phyloP scores from a whole-genome alignment of 2,329 filamentous ascomycete species.

The Lomentospora prolificans region DNA sequence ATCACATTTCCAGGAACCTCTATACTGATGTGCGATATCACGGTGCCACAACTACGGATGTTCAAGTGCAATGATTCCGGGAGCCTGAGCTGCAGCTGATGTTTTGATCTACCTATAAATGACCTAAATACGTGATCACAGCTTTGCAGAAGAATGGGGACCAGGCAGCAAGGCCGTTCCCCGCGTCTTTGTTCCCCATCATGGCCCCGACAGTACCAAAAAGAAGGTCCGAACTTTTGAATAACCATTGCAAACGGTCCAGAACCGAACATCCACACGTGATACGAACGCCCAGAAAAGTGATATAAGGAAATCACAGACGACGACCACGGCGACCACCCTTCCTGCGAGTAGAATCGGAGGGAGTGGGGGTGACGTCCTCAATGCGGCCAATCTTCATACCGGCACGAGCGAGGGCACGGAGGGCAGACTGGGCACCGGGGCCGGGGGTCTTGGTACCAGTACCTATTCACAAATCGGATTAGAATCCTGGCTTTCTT shows the following conservation, averaged over 20 bases:
- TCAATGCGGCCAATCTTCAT: conserved; percentile 99
- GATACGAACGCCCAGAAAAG: conserved; percentile 9
- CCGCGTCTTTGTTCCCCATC: conserved; percentile 50
- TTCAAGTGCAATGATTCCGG: conserved; percentile 5
- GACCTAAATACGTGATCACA: not conserved
- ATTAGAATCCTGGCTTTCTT: not conserved
- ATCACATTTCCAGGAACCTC: no score
- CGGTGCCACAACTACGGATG: not conserved
- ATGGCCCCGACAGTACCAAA: conserved; percentile 26
- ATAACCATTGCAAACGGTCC: conserved; percentile 21
- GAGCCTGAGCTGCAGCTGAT: conserved; percentile 8
- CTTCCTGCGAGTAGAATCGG: conserved; percentile 99
- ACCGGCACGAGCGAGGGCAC: conserved; percentile 94
- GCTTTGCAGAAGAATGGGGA: conserved; percentile 40
- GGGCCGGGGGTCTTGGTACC: conserved; percentile 99
- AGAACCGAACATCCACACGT: conserved; percentile 9
- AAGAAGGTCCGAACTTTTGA: conserved; percentile 39
- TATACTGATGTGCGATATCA: not conserved
- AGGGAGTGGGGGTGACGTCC: conserved; percentile 98
- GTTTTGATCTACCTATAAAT: conserved; percentile 8
- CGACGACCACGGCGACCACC: conserved; percentile 99
- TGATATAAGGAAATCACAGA: conserved; percentile 56
- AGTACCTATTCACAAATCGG: conserved; percentile 53
- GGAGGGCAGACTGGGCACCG: conserved; percentile 97
- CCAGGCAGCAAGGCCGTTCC: conserved; percentile 59